Percentiles rank a stretch among this genome's conserved stretches.
phyloP scores from a whole-genome alignment of 352 stramenopile species.

The Aphanomyces astaci region DNA sequence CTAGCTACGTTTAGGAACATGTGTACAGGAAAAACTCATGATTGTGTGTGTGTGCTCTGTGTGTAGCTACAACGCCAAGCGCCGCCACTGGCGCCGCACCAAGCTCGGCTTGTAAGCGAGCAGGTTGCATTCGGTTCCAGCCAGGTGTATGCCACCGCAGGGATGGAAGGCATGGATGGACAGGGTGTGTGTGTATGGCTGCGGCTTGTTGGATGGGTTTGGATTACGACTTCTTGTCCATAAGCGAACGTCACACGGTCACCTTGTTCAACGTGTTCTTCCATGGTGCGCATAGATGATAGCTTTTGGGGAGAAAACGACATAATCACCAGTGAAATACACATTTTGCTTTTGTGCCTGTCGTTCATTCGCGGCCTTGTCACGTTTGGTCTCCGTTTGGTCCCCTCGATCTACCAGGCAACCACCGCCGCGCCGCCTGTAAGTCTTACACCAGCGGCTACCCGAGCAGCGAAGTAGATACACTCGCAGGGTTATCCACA shows the following conservation, averaged over 20 bases:
- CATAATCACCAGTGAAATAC: conserved; percentile 21
- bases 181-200: neutral
- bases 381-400: too few relatives aligned
- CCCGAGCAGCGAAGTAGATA: too few relatives aligned
- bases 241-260: neutral
- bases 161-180: neutral
- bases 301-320: conserved; percentile 23
- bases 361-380: too few relatives aligned
- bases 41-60: neutral
- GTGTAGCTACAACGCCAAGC: conserved; percentile 98
- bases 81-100: conserved; percentile 99
- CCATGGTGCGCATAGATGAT: too few relatives aligned
- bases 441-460: too few relatives aligned
- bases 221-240: neutral
- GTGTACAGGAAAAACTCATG: too few relatives aligned
- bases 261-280: conserved; percentile 11
- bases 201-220: neutral
- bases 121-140: neutral
- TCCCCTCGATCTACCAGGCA: too few relatives aligned
- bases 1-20: too few relatives aligned
- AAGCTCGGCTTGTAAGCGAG: conserved; percentile 99
- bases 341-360: conserved; percentile 23
- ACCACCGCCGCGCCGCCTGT: neutral
- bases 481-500: too few relatives aligned
- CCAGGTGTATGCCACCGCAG: too few relatives aligned